Evolutionary conservation across 441 rosid species (phyloP).

Genomic region (Omphalea diandra): DNA sequence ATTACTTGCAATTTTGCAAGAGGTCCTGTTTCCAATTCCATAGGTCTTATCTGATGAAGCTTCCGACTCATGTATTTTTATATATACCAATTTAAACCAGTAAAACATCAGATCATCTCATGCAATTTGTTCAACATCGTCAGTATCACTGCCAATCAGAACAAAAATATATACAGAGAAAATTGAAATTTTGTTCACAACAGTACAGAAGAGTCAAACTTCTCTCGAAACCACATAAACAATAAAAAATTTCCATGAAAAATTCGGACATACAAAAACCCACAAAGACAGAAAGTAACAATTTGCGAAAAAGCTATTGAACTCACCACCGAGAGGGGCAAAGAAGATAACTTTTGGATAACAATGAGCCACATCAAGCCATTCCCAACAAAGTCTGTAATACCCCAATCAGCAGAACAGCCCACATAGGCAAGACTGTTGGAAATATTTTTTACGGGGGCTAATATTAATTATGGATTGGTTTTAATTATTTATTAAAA

Average conservation of each 20-base stretch:
- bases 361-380: constrained; percentile 74
- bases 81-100: background rate
- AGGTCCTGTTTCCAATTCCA: background rate
- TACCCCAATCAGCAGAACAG: constrained; percentile 49
- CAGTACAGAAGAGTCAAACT: background rate
- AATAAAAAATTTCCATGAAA: background rate
- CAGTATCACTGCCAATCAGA: background rate
- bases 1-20: background rate
- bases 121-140: background rate
- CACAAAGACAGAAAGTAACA: background rate
- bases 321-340: constrained; percentile 87
- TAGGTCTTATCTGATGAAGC: background rate
- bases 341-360: constrained; percentile 42
- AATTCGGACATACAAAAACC: background rate
- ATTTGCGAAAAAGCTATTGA: constrained; percentile 2
- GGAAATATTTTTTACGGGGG: too few relatives aligned
- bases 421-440: constrained; percentile 69
- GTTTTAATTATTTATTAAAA: too few relatives aligned
- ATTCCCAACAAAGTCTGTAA: constrained; percentile 61
- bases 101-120: background rate
- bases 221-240: background rate
- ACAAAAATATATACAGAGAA: background rate
- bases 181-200: background rate
- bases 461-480: too few relatives aligned
- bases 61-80: background rate